Evolutionary conservation across 2,329 filamentous ascomycete species (phyloP), one percentile per base, ranked within the genome.

Genomic region (Aciculosporium take): DNA sequence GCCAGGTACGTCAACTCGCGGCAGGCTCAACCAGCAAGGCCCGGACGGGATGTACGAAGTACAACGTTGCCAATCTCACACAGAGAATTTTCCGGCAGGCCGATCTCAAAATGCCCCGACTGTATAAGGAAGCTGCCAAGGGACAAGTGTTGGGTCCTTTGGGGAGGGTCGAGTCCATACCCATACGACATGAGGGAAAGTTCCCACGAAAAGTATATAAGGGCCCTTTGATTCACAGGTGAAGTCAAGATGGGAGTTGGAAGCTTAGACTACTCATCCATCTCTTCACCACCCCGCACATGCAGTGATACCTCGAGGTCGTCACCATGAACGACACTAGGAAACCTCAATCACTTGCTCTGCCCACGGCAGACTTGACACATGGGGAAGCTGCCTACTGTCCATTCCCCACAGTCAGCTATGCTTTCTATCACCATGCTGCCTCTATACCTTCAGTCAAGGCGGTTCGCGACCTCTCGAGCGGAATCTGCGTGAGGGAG

Each of bases 361-460:
- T 40, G n/a, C 43, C 43, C 21, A 45, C 40, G 8, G 8, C 29
- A 10, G 40, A 45, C 33, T 46, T 48, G 37, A 46, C 42, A 13
- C 40, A 39, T 27, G 48, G 48, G 9, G 39, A 46, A 32, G 35
- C 33, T 32, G 40, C 52, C 12, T 45, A 53, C 17, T 47, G 50
- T 33, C 60, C 60, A 13, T 66, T 66, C 46, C 45, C 53, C n/a
- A 64, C 62, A 7, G 51, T 59, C 37, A 64, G 61, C 15, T 49
- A 59, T 9, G 58, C 62, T 15, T 62, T 65, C 47, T 59, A 61
- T 24, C 57, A 62, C 31, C 51, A 60, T 48, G 65, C 60, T 8
- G 51, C 56, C 34, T 46, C 47, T 10, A 54, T 56, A 24, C 65
- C 67, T 15, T 51, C 61, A 20, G 51, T 49, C 37, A 53, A 56